Conservation (phyloP, 164 flowering plant species). For the Nelumbo lutea region DNA sequence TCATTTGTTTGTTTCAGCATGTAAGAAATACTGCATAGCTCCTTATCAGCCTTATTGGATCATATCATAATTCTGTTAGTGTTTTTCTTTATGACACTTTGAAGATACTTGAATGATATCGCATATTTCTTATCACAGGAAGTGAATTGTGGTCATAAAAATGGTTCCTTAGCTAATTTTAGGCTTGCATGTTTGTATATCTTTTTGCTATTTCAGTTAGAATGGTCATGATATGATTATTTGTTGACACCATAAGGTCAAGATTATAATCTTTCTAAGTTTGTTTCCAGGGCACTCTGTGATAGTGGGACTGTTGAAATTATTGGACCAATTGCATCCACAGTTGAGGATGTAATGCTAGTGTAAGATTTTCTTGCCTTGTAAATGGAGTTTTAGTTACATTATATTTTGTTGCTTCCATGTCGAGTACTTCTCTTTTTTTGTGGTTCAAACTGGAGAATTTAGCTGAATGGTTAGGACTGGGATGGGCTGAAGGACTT, state of each 20-base stretch:
- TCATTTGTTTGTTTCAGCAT: too few species aligned
- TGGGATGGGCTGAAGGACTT: too few species aligned
- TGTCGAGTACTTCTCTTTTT: too few species aligned
- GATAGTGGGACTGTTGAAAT: conserved; percentile 85
- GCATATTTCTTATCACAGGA: background rate
- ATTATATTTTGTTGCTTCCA: too few species aligned
- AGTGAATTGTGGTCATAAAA: background rate
- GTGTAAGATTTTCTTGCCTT: conserved; percentile 46
- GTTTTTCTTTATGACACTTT: background rate
- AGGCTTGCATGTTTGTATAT: background rate
- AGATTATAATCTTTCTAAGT: conserved; percentile 1
- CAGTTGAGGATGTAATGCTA: conserved; percentile 89
- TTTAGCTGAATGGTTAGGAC: too few species aligned
- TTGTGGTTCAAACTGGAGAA: too few species aligned
- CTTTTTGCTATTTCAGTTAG: background rate
- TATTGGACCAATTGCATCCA: conserved; percentile 80
- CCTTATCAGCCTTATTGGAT: too few species aligned
- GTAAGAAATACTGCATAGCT: too few species aligned
- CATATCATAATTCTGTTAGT: too few species aligned
- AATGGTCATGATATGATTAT: background rate
- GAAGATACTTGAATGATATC: background rate
- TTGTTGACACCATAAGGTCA: background rate
- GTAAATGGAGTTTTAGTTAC: background rate
- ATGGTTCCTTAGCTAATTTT: background rate
- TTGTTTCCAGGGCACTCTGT: conserved; percentile 57